phyloP scores from a whole-genome alignment of 2,329 filamentous ascomycete species.

The Aspergillus flavus region DNA sequence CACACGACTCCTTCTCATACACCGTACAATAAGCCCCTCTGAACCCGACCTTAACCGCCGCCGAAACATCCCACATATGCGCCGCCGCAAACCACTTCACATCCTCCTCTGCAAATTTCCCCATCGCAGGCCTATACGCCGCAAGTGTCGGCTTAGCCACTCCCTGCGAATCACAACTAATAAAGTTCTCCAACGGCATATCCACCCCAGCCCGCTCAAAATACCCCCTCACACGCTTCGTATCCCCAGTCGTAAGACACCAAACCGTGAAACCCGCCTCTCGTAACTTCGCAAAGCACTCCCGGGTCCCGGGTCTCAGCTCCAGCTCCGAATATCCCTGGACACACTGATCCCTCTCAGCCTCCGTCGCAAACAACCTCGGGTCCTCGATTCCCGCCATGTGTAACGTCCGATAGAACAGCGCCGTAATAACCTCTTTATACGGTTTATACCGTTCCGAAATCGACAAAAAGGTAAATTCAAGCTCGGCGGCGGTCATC shows the following conservation, averaged over 20 bases:
- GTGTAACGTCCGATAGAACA: constrained; percentile 49
- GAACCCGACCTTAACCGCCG: constrained; percentile 55
- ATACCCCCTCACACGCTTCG: constrained; percentile 54
- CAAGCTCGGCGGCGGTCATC: constrained; percentile 48
- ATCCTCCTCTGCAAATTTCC: constrained; percentile 43
- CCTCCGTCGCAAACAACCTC: constrained; percentile 40
- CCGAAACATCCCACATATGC: constrained; percentile 62
- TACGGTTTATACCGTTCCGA: constrained; percentile 46
- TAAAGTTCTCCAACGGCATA: constrained; percentile 54
- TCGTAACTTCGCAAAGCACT: constrained; percentile 46
- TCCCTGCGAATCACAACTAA: constrained; percentile 53
- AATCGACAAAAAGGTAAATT: constrained; percentile 51
- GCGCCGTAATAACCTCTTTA: constrained; percentile 40
- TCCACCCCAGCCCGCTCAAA: constrained; percentile 53
- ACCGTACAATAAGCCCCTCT: constrained; percentile 57
- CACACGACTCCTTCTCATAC: constrained; percentile 55
- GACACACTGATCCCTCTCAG: constrained; percentile 42
- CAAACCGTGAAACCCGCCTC: constrained; percentile 55
- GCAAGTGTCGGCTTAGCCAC: constrained; percentile 55
- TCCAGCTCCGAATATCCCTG: constrained; percentile 38
- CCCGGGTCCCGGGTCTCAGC: constrained; percentile 38
- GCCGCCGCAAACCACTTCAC: constrained; percentile 60
- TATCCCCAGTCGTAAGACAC: constrained; percentile 57
- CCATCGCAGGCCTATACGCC: constrained; percentile 50
- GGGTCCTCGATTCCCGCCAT: constrained; percentile 46